phyloP scores from a whole-genome alignment of 805 yeast genomes.

The Jamesozyma spencerorum region DNA sequence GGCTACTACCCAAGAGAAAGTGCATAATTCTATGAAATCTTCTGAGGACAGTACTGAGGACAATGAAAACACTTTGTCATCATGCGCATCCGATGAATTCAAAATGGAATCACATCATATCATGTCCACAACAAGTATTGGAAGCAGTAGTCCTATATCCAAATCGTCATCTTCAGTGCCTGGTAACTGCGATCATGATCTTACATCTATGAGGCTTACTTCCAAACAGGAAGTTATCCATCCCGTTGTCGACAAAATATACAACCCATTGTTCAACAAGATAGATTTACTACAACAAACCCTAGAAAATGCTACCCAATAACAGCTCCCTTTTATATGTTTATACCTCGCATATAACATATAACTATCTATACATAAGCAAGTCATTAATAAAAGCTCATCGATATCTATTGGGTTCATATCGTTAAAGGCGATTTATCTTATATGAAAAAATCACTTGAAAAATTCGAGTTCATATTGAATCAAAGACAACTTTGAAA shows the following conservation, averaged over 20 bases:
- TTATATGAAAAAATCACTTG: too few relatives aligned
- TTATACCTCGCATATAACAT: neutral
- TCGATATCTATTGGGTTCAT: too few relatives aligned
- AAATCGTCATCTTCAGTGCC: slow-evolving; percentile 3
- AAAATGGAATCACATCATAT: slow-evolving; percentile 22
- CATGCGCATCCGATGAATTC: slow-evolving; percentile 18
- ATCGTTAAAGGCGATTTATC: too few relatives aligned
- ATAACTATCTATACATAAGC: neutral
- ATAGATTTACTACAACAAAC: slow-evolving; percentile 31
- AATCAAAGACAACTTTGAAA: too few relatives aligned
- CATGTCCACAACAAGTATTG: slow-evolving; percentile 23
- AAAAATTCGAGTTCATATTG: too few relatives aligned
- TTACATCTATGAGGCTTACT: slow-evolving; percentile 1
- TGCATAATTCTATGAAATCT: neutral
- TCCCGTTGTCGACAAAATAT: slow-evolving; percentile 44
- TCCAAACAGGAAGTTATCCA: slow-evolving; percentile 18
- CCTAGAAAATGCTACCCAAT: slow-evolving; percentile 14
- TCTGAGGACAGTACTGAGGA: neutral
- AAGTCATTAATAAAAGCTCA: too few relatives aligned
- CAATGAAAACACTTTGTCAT: slow-evolving; percentile 1
- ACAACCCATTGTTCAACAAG: slow-evolving; percentile 48
- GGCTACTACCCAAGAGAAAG: too few relatives aligned
- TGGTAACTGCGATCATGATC: slow-evolving; percentile 1
- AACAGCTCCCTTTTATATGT: too few relatives aligned
- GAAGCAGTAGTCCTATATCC: slow-evolving; percentile 15